Percentiles rank a stretch among this genome's conserved stretches.
Evolutionary conservation across 164 flowering plant species (phyloP).

Genomic region (Aristolochia californica): DNA sequence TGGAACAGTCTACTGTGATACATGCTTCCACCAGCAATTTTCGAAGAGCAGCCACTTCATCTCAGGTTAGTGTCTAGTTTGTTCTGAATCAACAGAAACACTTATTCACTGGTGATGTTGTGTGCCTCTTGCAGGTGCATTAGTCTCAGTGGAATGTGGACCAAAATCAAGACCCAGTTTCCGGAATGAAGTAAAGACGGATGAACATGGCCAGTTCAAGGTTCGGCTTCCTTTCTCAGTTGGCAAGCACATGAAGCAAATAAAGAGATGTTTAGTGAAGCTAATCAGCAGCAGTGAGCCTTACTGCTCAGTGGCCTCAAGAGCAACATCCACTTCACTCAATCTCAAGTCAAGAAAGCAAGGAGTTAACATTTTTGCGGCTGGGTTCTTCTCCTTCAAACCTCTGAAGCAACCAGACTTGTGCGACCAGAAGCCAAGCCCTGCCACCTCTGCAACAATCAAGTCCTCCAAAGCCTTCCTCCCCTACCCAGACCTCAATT

Average conservation of each 20-base stretch:
- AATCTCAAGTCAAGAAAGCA: conserved; percentile 48
- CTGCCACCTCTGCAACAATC: conserved; percentile 9
- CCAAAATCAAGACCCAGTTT: conserved; percentile 26
- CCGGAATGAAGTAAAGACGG: conserved; percentile 42
- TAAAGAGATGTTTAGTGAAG: conserved; percentile 56
- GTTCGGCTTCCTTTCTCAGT: conserved; percentile 51
- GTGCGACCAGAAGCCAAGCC: conserved; percentile 47
- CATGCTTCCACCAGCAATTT: conserved; percentile 50
- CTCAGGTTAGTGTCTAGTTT: conserved; percentile 37
- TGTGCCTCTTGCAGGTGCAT: conserved; percentile 30
- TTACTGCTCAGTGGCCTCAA: conserved; percentile 57
- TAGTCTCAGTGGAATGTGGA: conserved; percentile 46
- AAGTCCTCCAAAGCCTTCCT: conserved; percentile 3
- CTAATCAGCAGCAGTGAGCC: conserved; percentile 64
- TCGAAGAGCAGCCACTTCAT: conserved; percentile 53
- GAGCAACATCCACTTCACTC: conserved; percentile 46
- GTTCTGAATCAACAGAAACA: neutral
- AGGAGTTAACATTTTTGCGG: conserved; percentile 50
- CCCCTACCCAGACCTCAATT: neutral
- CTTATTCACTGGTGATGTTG: no score
- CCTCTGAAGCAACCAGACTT: conserved; percentile 50
- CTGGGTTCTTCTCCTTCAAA: conserved; percentile 51
- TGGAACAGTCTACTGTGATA: conserved; percentile 77
- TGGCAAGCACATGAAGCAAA: conserved; percentile 45
- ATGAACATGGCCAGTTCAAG: conserved; percentile 51